Evolutionary conservation across 2,329 filamentous ascomycete genomes (phyloP).

Genomic region (Fusarium vanettenii): DNA sequence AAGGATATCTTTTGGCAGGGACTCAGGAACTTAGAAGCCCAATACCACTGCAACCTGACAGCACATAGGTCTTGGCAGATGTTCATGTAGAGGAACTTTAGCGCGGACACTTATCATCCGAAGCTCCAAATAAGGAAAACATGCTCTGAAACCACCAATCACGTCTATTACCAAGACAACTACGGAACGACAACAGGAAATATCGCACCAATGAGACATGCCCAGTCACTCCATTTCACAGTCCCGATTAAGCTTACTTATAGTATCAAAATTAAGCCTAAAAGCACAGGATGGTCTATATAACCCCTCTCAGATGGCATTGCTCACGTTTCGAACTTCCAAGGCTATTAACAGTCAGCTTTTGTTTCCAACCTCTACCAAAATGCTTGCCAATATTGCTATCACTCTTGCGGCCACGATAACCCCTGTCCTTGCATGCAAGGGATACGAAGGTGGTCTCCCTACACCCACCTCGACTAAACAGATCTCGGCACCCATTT

Average conservation of each 20-base stretch:
- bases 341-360: not conserved
- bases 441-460: constrained; percentile 39
- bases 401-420: not conserved
- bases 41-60: not conserved
- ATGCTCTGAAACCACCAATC: not conserved
- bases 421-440: constrained; percentile 42
- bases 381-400: not conserved
- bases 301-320: not conserved
- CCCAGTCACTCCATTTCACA: not conserved
- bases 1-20: no score
- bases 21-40: no score
- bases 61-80: not conserved
- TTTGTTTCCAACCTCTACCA: not conserved
- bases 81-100: not conserved
- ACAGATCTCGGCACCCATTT: constrained; percentile 43
- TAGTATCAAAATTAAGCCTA: not conserved
- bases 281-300: not conserved
- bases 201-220: not conserved
- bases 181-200: not conserved
- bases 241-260: not conserved
- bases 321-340: not conserved
- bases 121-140: not conserved
- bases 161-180: not conserved
- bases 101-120: not conserved
- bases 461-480: constrained; percentile 40